Evolutionary conservation across 768 basidiomycete species (phyloP).

Genomic region (Daedalea quercina): DNA sequence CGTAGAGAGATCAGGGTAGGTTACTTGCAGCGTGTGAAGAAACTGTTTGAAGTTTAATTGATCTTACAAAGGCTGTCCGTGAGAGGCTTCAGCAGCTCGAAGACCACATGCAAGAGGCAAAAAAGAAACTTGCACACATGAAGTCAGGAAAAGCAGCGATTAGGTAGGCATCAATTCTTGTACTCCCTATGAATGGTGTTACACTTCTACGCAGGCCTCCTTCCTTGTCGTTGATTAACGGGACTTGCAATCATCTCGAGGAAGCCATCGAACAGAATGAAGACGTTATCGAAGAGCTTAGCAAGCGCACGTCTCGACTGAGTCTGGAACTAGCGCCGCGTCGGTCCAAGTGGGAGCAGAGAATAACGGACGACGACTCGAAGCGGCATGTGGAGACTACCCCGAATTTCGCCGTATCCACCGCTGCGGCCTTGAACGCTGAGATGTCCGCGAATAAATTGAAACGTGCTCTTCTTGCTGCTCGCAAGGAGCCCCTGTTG

Average conservation of each 20-base stretch:
- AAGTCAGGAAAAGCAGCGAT: constrained; percentile 56
- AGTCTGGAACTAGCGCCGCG: constrained; percentile 19
- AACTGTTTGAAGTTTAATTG: no score
- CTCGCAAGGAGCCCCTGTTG: constrained; percentile 58
- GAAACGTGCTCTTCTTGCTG: constrained; percentile 57
- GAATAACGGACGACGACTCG: constrained; percentile 8
- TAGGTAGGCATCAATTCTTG: constrained; percentile 36
- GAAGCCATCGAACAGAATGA: constrained; percentile 87
- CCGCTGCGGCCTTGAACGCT: constrained; percentile 76
- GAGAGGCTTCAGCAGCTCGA: constrained; percentile 79
- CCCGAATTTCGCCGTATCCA: constrained; percentile 66
- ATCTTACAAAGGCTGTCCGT: constrained; percentile 45
- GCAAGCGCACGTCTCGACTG: constrained; percentile 46
- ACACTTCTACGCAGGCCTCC: constrained; percentile 53
- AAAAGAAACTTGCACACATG: constrained; percentile 59
- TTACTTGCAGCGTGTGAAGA: neutral
- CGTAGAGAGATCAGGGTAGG: constrained; percentile 66
- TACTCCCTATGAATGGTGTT: neutral
- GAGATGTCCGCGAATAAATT: constrained; percentile 68
- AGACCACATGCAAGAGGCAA: constrained; percentile 58
- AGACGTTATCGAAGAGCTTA: constrained; percentile 54
- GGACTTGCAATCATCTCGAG: no score
- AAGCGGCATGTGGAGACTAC: constrained; percentile 23
- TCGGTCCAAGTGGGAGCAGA: constrained; percentile 34
- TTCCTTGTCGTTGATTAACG: constrained; percentile 33